phyloP scores from a whole-genome alignment of 1,284 basidiomycete species.

The Pseudozyma sp. region DNA sequence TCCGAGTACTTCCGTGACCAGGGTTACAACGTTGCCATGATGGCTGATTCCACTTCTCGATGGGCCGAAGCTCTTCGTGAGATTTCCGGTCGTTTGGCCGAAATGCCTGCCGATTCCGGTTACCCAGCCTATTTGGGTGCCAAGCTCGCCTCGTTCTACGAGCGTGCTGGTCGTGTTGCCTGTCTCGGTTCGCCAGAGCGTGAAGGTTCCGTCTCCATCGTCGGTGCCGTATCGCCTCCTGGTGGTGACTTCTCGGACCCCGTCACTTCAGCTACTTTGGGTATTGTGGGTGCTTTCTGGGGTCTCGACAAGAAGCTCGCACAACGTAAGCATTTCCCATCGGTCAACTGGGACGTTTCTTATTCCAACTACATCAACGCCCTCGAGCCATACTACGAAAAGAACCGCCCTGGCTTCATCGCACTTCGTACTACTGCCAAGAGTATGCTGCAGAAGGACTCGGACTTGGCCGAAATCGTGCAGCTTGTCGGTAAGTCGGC shows the following conservation, averaged over 20 bases:
- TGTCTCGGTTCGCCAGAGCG: constrained; percentile 90
- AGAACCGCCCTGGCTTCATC: constrained; percentile 87
- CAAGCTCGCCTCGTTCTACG: constrained; percentile 97
- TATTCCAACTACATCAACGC: constrained; percentile 99
- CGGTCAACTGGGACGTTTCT: constrained; percentile 98
- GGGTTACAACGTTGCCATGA: constrained; percentile 98
- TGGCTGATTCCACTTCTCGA: constrained; percentile 99
- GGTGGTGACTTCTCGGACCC: constrained; percentile 99
- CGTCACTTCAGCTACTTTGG: constrained; percentile 94
- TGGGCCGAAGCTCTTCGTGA: constrained; percentile 99
- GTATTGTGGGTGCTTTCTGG: constrained; percentile 96
- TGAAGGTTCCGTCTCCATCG: constrained; percentile 94
- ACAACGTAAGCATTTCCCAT: constrained; percentile 97
- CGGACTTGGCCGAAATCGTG: constrained; percentile 97
- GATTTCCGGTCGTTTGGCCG: constrained; percentile 97
- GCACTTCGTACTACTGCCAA: constrained; percentile 91
- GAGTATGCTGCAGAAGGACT: constrained; percentile 97
- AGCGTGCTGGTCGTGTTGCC: constrained; percentile 96
- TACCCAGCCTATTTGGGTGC: constrained; percentile 98
- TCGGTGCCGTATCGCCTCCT: constrained; percentile 97
- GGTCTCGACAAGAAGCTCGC: constrained; percentile 87
- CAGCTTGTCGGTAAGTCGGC: constrained; percentile 99
- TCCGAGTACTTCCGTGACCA: constrained; percentile 99
- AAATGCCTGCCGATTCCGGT: constrained; percentile 97
- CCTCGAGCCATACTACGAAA: constrained; percentile 92